Evolutionary conservation across 2,329 filamentous ascomycete genomes (phyloP), one percentile per base, ranked within the genome.

Genomic region (Calonectria ilicicola): DNA sequence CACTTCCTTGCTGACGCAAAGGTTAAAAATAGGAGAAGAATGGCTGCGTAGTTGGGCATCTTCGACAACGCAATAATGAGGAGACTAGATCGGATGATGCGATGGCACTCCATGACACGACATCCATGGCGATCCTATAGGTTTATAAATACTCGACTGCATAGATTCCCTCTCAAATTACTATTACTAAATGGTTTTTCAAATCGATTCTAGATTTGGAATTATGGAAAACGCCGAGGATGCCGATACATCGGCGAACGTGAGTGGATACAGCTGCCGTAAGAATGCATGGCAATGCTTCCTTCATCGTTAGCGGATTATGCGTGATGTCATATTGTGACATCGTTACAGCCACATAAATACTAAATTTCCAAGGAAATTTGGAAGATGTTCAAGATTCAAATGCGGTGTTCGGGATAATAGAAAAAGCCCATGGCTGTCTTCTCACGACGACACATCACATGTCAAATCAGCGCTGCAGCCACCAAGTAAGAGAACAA

Each of bases 1-100:
- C 86, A 88, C 15, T 82, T 79, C 35, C 83, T 81, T 8, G 85
- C 84, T 58, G 81, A 75, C 15, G 77, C 78, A n/a, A 76, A 66
- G 23, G 78, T 65, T 29, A 79, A 69, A 26, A 83, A 23, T 32
- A 58, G 2, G 3, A 35, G 19, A 17, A 38, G 3, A 15, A 38
- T 5, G 1, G 51, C 1, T 38, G n/a, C 38, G 12, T 2, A 58
- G 15, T 23, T 58, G 29, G 38, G 51, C 51, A 58, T 58, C 2
- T 15, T 15, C 35, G 29, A 9, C 9, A 9, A 32, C 5, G 9
- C 9, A 14, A 7, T 35, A 14, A 21, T 12, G 19, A 8, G 15
- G 29, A 21, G 32, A 17, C 12, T 14, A n/a, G n/a, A 15, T 32
- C 2, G 9, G 8, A 19, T 21, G 26, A 19, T 53, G 47, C 15